These are phyloP conservation scores for Ampelomyces quisqualis DNA, from an alignment of 2,329 filamentous ascomycete genomes.

Conservation along the genomic window DNA sequence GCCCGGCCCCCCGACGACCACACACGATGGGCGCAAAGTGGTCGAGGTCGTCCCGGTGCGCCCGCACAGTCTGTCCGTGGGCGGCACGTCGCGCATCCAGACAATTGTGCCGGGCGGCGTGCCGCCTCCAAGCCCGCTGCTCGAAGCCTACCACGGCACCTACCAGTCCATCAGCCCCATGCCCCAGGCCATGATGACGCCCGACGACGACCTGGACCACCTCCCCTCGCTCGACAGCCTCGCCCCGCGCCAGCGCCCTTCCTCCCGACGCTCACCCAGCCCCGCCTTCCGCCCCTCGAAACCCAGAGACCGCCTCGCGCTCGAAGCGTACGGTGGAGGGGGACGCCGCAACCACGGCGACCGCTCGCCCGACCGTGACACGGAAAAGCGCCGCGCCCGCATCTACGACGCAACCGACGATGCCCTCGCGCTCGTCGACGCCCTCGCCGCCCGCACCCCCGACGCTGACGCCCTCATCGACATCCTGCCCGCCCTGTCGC, in stretches of 20 bases:
- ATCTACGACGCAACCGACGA: conserved; percentile 85
- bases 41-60: conserved; percentile 48
- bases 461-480: conserved; percentile 73
- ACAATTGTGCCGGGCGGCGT: conserved; percentile 43
- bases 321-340: conserved; percentile 32
- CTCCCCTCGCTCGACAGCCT: conserved; percentile 38
- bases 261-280: conserved; percentile 37
- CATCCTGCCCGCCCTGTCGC: conserved; percentile 78
- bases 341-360: conserved; percentile 4
- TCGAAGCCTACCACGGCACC: conserved; percentile 90
- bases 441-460: conserved; percentile 64
- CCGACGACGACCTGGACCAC: conserved; percentile 54
- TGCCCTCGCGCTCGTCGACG: conserved; percentile 72
- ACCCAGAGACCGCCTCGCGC: conserved; percentile 36
- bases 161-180: conserved; percentile 95
- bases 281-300: conserved; percentile 26
- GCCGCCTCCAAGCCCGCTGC: conserved; percentile 76
- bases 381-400: conserved; percentile 59
- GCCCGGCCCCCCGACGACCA: conserved; percentile 15
- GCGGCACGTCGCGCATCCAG: conserved; percentile 36
- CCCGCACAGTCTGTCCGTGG: conserved; percentile 37
- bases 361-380: conserved; percentile 20
- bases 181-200: conserved; percentile 74
- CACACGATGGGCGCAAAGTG: conserved; percentile 38
- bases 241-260: conserved; percentile 33